phyloP scores from a whole-genome alignment of 108 stramenopile species.

The Cyclotella sp. region DNA sequence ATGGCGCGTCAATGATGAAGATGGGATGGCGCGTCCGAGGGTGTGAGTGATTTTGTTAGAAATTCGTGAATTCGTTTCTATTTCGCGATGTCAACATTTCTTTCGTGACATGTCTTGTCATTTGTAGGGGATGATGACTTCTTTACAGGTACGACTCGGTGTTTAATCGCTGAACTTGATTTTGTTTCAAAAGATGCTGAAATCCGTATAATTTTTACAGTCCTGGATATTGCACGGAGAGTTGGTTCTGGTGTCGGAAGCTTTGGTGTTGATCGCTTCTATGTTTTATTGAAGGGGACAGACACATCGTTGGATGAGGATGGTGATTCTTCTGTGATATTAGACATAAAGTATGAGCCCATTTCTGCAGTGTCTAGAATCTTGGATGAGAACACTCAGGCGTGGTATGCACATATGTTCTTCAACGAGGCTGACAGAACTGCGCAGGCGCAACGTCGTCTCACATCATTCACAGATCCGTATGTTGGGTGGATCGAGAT shows the following conservation, averaged over 20 bases:
- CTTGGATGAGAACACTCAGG: conserved; percentile 33
- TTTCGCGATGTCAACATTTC: not conserved
- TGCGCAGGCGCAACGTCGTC: conserved; percentile 56
- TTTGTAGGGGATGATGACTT: conserved; percentile 18
- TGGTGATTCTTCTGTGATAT: conserved; percentile 46
- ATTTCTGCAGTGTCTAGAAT: conserved; percentile 44
- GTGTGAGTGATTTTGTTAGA: conserved; percentile 31
- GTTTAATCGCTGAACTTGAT: not conserved
- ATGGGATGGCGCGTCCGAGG: conserved; percentile 65
- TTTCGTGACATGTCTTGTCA: not conserved
- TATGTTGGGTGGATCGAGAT: conserved; percentile 60
- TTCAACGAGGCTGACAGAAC: conserved; percentile 57
- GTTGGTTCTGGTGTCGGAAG: conserved; percentile 64
- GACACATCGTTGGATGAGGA: conserved; percentile 45
- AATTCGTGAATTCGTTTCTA: not conserved
- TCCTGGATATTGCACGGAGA: conserved; percentile 63
- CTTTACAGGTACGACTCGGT: conserved; percentile 1
- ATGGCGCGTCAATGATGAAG: conserved; percentile 70
- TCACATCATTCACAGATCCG: conserved; percentile 73
- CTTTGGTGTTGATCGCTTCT: conserved; percentile 72
- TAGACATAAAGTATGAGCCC: conserved; percentile 73
- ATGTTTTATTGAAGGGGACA: conserved; percentile 61
- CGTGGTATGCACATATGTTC: conserved; percentile 69
- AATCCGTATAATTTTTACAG: conserved; percentile 46
- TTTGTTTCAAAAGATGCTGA: not conserved